Percentiles rank a stretch among this genome's conserved stretches.
These are phyloP conservation scores for Favolaschia claudopus DNA, from an alignment of 768 basidiomycete species.

Conservation along the genomic window DNA sequence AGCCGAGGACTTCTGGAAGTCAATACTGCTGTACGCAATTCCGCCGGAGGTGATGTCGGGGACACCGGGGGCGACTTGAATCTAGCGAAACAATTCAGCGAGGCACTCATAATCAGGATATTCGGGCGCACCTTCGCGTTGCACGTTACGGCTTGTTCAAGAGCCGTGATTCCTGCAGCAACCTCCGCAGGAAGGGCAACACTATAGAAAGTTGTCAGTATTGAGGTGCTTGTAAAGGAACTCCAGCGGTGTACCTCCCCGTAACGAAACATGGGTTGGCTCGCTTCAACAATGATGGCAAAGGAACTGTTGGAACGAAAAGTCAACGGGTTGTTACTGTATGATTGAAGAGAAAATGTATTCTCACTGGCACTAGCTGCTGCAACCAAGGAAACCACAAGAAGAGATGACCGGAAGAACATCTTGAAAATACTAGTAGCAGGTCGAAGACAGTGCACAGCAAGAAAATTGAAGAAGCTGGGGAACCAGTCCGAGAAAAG, in stretches of 20 bases:
- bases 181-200: constrained; percentile 38
- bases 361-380: constrained; percentile 14
- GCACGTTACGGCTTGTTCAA: constrained; percentile 31
- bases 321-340: background rate
- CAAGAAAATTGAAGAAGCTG: constrained; percentile 23
- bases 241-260: no score
- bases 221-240: no score
- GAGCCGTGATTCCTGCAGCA: constrained; percentile 25
- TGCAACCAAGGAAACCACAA: constrained; percentile 22
- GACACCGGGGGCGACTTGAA: constrained; percentile 34
- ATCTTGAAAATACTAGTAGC: constrained; percentile 18
- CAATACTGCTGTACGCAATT: constrained; percentile 33
- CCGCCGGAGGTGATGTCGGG: constrained; percentile 36
- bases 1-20: constrained; percentile 36
- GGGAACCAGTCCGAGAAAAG: constrained; percentile 25
- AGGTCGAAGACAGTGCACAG: constrained; percentile 20
- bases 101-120: background rate
- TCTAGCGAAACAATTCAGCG: constrained; percentile 5
- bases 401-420: constrained; percentile 28
- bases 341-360: background rate
- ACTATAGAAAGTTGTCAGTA: no score
- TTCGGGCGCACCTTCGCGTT: constrained; percentile 18
- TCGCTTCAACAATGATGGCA: constrained; percentile 28
- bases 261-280: constrained; percentile 39
- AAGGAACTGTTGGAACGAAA: constrained; percentile 9